phyloP scores from a whole-genome alignment of 352 stramenopile species.

The Phytopythium sindhum region DNA sequence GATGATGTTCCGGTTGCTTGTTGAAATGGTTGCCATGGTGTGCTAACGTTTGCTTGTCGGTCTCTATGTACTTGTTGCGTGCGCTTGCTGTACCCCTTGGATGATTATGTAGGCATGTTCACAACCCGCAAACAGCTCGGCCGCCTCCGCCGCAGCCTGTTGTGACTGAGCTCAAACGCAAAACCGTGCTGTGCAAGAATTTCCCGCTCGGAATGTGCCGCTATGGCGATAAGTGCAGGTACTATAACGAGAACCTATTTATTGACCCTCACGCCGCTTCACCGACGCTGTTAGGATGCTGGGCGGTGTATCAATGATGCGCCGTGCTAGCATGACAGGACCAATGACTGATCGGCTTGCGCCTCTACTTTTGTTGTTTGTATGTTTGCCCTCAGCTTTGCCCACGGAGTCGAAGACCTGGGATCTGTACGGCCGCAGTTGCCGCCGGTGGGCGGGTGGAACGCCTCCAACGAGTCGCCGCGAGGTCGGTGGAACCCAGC shows the following conservation, averaged over 20 bases:
- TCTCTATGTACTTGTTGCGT: background rate
- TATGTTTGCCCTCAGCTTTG: slow-evolving; percentile 51
- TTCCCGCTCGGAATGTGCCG: slow-evolving; percentile 69
- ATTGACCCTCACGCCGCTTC: slow-evolving; percentile 1
- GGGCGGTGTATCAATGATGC: background rate
- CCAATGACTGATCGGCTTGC: slow-evolving; percentile 23
- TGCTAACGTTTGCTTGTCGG: background rate
- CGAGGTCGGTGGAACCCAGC: slow-evolving; percentile 26
- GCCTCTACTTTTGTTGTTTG: slow-evolving; percentile 18
- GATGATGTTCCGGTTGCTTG: slow-evolving; percentile 11
- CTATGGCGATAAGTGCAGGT: slow-evolving; percentile 85
- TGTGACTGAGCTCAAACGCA: slow-evolving; percentile 46
- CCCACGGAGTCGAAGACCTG: slow-evolving; percentile 73
- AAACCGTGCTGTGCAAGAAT: slow-evolving; percentile 79
- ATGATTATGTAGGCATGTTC: slow-evolving; percentile 40
- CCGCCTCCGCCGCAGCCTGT: slow-evolving; percentile 22
- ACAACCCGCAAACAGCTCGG: slow-evolving; percentile 30
- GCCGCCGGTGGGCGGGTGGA: background rate
- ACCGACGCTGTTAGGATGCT: background rate
- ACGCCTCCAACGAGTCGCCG: slow-evolving; percentile 13
- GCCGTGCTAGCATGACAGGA: background rate
- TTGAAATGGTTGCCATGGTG: background rate
- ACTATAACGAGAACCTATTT: slow-evolving; percentile 16
- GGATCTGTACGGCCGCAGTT: slow-evolving; percentile 16
- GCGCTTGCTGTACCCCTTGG: background rate